Percentiles rank a stretch among this genome's conserved stretches.
Evolutionary conservation across 208 protist species (phyloP).

Genomic region (Histomonas meleagridis): DNA sequence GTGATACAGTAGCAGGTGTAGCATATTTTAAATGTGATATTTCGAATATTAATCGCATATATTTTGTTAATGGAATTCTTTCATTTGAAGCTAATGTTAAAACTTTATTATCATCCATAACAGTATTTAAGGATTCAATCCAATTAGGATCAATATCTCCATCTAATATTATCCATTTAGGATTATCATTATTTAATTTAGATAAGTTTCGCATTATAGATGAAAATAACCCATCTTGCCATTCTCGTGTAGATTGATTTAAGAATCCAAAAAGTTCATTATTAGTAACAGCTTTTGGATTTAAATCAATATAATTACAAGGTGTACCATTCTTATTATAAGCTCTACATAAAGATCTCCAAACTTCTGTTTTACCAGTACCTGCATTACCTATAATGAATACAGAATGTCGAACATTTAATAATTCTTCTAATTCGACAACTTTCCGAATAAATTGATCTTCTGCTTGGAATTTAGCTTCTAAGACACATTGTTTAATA

Average conservation of each 20-base stretch:
- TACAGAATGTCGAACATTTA: constrained; percentile 90
- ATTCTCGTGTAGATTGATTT: constrained; percentile 68
- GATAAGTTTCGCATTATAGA: constrained; percentile 82
- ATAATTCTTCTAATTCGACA: constrained; percentile 89
- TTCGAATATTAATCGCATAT: constrained; percentile 94
- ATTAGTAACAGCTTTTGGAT: constrained; percentile 91
- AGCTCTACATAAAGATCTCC: constrained; percentile 75
- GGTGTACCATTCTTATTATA: constrained; percentile 73
- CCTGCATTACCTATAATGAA: constrained; percentile 88
- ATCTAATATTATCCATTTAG: constrained; percentile 86
- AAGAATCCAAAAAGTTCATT: constrained; percentile 95
- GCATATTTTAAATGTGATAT: constrained; percentile 84
- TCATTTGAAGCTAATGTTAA: constrained; percentile 92
- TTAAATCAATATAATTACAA: constrained; percentile 68
- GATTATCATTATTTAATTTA: constrained; percentile 56
- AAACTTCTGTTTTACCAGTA: constrained; percentile 82
- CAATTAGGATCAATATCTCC: constrained; percentile 92
- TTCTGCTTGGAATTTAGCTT: constrained; percentile 75
- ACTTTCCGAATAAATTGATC: constrained; percentile 91
- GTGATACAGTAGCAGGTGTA: constrained; percentile 87
- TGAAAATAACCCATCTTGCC: constrained; percentile 57
- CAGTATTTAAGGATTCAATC: constrained; percentile 97
- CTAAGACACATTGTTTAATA: constrained; percentile 72
- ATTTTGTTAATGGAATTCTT: constrained; percentile 83
- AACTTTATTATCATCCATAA: constrained; percentile 88